A percentile compares a stretch with the other conserved stretches of the same genome.
These are phyloP conservation scores for Entomophthora muscae DNA, from an alignment of 371 early-diverging fungal species.

Conservation along the genomic window DNA sequence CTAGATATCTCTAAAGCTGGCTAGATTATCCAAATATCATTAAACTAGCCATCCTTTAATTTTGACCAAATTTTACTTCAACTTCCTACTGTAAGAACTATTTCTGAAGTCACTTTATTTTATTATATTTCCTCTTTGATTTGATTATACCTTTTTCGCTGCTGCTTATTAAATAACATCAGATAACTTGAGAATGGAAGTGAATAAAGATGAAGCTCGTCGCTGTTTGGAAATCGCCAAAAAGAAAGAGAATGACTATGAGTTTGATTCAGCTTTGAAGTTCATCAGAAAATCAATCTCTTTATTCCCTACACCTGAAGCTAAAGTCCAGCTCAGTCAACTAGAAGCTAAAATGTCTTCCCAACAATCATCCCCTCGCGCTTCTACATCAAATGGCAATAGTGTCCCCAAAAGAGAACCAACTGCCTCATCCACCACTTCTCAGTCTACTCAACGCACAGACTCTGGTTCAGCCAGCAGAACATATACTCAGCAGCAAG, in stretches of 20 bases:
- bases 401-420: not conserved
- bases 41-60: too few relatives aligned
- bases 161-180: too few relatives aligned
- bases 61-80: too few relatives aligned
- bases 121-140: too few relatives aligned
- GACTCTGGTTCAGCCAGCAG: slow-evolving; percentile 16
- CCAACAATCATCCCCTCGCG: slow-evolving; percentile 8
- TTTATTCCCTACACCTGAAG: slow-evolving; percentile 55
- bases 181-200: too few relatives aligned
- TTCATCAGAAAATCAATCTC: slow-evolving; percentile 65
- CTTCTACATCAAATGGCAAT: slow-evolving; percentile 7
- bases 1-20: too few relatives aligned
- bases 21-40: too few relatives aligned
- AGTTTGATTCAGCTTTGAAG: slow-evolving; percentile 48
- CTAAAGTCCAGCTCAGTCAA: slow-evolving; percentile 27
- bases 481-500: slow-evolving; percentile 64
- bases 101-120: too few relatives aligned
- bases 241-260: slow-evolving; percentile 32
- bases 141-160: too few relatives aligned
- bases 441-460: slow-evolving; percentile 12
- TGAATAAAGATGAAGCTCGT: slow-evolving; percentile 76
- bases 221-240: slow-evolving; percentile 63
- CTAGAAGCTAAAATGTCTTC: slow-evolving; percentile 19
- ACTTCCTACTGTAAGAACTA: too few relatives aligned
- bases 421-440: slow-evolving; percentile 10